These are phyloP conservation scores for Xylaria sp. DNA, from an alignment of 2,329 filamentous ascomycete genomes.

Conservation along the genomic window DNA sequence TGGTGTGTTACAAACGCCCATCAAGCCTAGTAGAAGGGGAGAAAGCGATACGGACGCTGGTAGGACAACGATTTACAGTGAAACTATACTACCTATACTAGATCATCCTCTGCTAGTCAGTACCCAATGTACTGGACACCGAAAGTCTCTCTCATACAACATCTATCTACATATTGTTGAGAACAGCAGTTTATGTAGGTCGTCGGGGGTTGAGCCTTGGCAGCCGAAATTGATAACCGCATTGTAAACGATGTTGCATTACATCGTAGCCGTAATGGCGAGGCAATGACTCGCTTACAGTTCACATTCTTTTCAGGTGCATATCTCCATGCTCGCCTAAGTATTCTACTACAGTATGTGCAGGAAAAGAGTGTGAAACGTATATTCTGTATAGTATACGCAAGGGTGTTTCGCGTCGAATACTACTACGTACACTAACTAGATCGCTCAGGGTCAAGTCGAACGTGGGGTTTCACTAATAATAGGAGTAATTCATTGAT, in stretches of 20 bases:
- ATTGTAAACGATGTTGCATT: conserved; percentile 9
- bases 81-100: not conserved
- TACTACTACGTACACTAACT: not conserved
- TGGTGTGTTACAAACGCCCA: not conserved
- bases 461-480: conserved; percentile 27
- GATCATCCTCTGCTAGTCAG: not conserved
- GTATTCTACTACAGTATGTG: not conserved
- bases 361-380: not conserved
- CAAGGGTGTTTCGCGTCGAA: conserved; percentile 3
- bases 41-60: not conserved
- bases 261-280: not conserved
- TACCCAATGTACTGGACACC: not conserved
- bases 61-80: conserved; percentile 1
- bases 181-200: conserved; percentile 1
- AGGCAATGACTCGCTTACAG: not conserved
- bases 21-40: conserved; percentile 3
- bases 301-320: conserved; percentile 2
- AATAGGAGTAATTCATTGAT: conserved; percentile 11
- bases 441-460: conserved; percentile 28
- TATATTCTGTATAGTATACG: not conserved
- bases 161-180: not conserved
- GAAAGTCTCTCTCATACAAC: not conserved
- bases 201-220: not conserved
- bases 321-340: not conserved
- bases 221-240: conserved; percentile 1